A percentile compares a stretch with the other conserved stretches of the same genome.
These are phyloP conservation scores for Torulaspora indica DNA, from an alignment of 805 yeast species.

Conservation along the genomic window DNA sequence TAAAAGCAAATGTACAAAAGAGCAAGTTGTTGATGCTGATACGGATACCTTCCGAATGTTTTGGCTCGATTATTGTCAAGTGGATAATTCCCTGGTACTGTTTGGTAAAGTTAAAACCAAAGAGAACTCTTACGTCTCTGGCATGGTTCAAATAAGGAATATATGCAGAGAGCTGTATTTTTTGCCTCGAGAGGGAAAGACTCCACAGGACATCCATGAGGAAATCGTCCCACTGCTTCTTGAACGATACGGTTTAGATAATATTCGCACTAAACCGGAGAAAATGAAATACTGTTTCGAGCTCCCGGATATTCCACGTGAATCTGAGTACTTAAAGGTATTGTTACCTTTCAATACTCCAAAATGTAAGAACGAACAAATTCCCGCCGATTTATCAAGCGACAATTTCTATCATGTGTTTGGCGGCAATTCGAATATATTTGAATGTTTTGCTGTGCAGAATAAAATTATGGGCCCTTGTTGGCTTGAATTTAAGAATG, in stretches of 20 bases:
- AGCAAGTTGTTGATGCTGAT: slow-evolving; percentile 37
- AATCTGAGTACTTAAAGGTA: slow-evolving; percentile 74
- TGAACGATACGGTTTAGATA: slow-evolving; percentile 56
- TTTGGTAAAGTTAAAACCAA: slow-evolving; percentile 74
- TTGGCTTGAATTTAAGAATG: slow-evolving; percentile 75
- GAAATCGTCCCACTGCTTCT: slow-evolving; percentile 67
- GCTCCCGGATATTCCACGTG: slow-evolving; percentile 65
- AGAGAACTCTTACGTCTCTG: slow-evolving; percentile 59
- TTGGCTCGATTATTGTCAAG: slow-evolving; percentile 88
- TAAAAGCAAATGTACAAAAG: slow-evolving; percentile 22
- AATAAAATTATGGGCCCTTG: slow-evolving; percentile 94
- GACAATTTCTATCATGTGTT: slow-evolving; percentile 73
- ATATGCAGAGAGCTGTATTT: slow-evolving; percentile 69
- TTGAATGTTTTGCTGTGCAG: slow-evolving; percentile 81
- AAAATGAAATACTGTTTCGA: slow-evolving; percentile 86
- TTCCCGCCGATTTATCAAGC: slow-evolving; percentile 67
- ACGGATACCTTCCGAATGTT: slow-evolving; percentile 61
- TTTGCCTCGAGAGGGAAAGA: slow-evolving; percentile 60
- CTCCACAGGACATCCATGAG: slow-evolving; percentile 65
- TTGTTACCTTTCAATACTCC: slow-evolving; percentile 69
- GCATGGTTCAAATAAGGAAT: slow-evolving; percentile 69
- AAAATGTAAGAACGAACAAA: slow-evolving; percentile 42
- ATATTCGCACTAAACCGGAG: slow-evolving; percentile 66
- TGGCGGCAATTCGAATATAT: slow-evolving; percentile 67
- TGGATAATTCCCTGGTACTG: slow-evolving; percentile 59